Evolutionary conservation across 768 basidiomycete genomes (phyloP).

Genomic region (Chlorophyllum brunneum): DNA sequence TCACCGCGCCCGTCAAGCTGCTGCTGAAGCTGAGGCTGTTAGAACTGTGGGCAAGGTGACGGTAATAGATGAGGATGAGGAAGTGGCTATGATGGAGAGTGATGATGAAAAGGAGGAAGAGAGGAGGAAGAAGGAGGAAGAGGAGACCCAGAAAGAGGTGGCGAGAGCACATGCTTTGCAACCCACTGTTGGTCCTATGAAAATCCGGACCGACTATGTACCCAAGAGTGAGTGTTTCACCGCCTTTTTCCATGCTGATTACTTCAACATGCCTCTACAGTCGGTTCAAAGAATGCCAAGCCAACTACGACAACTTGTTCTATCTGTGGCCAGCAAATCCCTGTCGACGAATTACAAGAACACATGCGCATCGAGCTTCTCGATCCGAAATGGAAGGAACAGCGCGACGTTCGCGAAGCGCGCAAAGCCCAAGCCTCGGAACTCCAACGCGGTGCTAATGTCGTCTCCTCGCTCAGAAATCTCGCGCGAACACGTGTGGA

Average conservation of each 20-base stretch:
- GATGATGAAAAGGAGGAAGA: slow-evolving; percentile 74
- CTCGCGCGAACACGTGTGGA: slow-evolving; percentile 96
- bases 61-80: slow-evolving; percentile 46
- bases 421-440: slow-evolving; percentile 89
- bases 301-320: slow-evolving; percentile 81
- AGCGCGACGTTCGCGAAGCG: slow-evolving; percentile 83
- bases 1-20: slow-evolving; percentile 75
- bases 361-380: slow-evolving; percentile 98
- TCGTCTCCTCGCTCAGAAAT: slow-evolving; percentile 88
- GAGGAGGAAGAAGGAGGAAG: slow-evolving; percentile 65
- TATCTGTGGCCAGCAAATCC: slow-evolving; percentile 94
- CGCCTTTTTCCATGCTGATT: neutral
- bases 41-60: slow-evolving; percentile 71
- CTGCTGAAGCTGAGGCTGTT: slow-evolving; percentile 81
- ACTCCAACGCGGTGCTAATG: slow-evolving; percentile 87
- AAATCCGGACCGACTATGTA: slow-evolving; percentile 94
- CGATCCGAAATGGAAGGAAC: slow-evolving; percentile 98
- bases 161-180: slow-evolving; percentile 73
- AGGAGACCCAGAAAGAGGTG: slow-evolving; percentile 64
- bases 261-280: slow-evolving; percentile 30
- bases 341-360: slow-evolving; percentile 92
- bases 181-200: slow-evolving; percentile 71
- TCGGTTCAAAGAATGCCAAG: slow-evolving; percentile 63
- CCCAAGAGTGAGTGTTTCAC: slow-evolving; percentile 68
- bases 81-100: slow-evolving; percentile 82